A percentile compares a stretch with the other conserved stretches of the same genome.
Evolutionary conservation across 441 rosid genomes (phyloP).

Genomic region (Pelargonium fulgidum): DNA sequence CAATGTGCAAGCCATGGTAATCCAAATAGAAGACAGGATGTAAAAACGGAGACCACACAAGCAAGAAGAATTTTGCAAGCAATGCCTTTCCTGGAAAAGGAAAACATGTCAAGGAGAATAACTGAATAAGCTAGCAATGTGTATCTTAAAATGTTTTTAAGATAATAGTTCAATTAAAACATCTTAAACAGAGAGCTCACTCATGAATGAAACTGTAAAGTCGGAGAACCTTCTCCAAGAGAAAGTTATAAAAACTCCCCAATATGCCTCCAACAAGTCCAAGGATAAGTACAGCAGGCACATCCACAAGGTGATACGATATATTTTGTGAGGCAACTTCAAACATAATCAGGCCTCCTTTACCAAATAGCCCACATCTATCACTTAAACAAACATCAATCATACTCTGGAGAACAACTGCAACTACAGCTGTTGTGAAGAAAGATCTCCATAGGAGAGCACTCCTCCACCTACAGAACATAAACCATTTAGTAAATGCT

Average conservation of each 20-base stretch:
- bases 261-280: slow-evolving; percentile 73
- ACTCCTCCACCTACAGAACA: slow-evolving; percentile 81
- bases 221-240: slow-evolving; percentile 80
- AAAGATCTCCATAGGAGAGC: slow-evolving; percentile 97
- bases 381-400: slow-evolving; percentile 64
- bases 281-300: slow-evolving; percentile 64
- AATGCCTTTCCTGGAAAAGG: slow-evolving; percentile 72
- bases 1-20: slow-evolving; percentile 80
- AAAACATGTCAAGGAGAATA: neutral
- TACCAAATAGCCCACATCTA: slow-evolving; percentile 75
- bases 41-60: slow-evolving; percentile 49
- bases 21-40: slow-evolving; percentile 74
- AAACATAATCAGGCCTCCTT: slow-evolving; percentile 95
- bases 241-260: slow-evolving; percentile 79
- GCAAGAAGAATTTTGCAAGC: slow-evolving; percentile 62
- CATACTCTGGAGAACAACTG: slow-evolving; percentile 67
- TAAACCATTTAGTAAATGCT: slow-evolving; percentile 5
- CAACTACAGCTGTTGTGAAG: slow-evolving; percentile 94
- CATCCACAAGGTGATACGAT: slow-evolving; percentile 46
- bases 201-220: slow-evolving; percentile 67
- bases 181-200: slow-evolving; percentile 34
- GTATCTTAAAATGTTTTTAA: neutral
- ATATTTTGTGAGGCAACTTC: slow-evolving; percentile 57
- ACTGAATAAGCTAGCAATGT: neutral
- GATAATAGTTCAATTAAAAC: neutral